These are phyloP conservation scores for Hypoxylon sp. DNA, from an alignment of 2,329 filamentous ascomycete species.

Conservation along the genomic window DNA sequence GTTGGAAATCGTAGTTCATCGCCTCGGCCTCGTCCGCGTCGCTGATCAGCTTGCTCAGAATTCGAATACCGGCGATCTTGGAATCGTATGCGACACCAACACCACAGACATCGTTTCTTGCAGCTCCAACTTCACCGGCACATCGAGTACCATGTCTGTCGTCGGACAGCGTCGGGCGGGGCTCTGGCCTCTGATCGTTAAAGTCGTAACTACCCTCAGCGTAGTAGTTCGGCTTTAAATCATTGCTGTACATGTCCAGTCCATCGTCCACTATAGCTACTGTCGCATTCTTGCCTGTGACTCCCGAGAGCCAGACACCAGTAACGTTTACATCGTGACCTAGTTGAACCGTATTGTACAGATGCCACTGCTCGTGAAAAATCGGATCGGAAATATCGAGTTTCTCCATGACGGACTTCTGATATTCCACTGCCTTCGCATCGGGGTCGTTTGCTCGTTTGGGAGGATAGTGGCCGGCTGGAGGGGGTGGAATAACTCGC, in stretches of 20 bases:
- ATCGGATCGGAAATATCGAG: slow-evolving; percentile 91
- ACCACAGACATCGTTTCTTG: slow-evolving; percentile 92
- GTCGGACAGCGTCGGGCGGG: slow-evolving; percentile 84
- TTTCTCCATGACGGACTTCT: slow-evolving; percentile 70
- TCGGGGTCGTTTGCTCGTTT: slow-evolving; percentile 49
- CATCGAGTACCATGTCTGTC: slow-evolving; percentile 94
- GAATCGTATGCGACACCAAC: slow-evolving; percentile 96
- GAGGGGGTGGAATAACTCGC: slow-evolving; percentile 60
- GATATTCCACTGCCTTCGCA: slow-evolving; percentile 66
- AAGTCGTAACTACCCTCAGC: slow-evolving; percentile 94
- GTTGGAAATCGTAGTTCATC: slow-evolving; percentile 90
- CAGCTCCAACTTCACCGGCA: slow-evolving; percentile 92
- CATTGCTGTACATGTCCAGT: slow-evolving; percentile 93
- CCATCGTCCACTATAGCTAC: slow-evolving; percentile 97
- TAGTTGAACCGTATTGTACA: slow-evolving; percentile 83
- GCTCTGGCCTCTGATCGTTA: slow-evolving; percentile 85
- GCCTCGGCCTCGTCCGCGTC: slow-evolving; percentile 93
- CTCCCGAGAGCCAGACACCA: slow-evolving; percentile 88
- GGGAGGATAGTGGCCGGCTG: slow-evolving; percentile 46
- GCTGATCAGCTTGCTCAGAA: slow-evolving; percentile 89
- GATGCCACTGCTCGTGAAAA: slow-evolving; percentile 95
- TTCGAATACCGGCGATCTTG: slow-evolving; percentile 90
- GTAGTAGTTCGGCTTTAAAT: slow-evolving; percentile 94
- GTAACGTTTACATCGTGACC: slow-evolving; percentile 98
- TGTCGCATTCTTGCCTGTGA: slow-evolving; percentile 89